Percentiles rank a stretch among this genome's conserved stretches.
Evolutionary conservation across 345 rosid species (phyloP).

Genomic region (Eucalyptus urophylla): DNA sequence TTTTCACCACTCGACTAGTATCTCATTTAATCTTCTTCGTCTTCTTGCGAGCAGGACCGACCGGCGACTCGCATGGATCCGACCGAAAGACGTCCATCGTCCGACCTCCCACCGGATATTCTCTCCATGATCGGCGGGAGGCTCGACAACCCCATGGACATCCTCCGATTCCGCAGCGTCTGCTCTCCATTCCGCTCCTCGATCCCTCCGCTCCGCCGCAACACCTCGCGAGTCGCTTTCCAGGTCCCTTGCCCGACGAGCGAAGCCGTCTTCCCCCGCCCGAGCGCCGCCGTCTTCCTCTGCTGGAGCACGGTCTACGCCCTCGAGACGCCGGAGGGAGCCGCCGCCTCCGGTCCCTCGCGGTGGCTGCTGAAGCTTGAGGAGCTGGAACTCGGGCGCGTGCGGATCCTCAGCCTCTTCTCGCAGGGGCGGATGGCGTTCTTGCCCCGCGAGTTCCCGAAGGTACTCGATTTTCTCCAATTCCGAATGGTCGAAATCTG

Average conservation of each 20-base stretch:
- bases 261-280: too few relatives aligned
- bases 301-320: not conserved
- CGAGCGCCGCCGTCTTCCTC: too few relatives aligned
- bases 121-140: not conserved
- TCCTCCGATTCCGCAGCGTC: constrained; percentile 3
- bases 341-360: not conserved
- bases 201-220: not conserved
- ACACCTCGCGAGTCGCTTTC: not conserved
- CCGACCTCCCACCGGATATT: not conserved
- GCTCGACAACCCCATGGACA: constrained; percentile 1
- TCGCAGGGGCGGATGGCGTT: not conserved
- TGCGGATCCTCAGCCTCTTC: not conserved
- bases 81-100: not conserved
- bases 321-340: not conserved
- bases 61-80: not conserved
- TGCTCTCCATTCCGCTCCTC: too few relatives aligned
- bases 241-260: not conserved
- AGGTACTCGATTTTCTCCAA: not conserved
- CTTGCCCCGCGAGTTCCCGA: not conserved
- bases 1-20: not conserved
- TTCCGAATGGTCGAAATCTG: not conserved
- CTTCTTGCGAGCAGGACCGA: too few relatives aligned
- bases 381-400: not conserved
- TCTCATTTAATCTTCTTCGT: not conserved
- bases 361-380: not conserved